These are phyloP conservation scores for Kokia cookei DNA, from an alignment of 441 rosid genomes.

Conservation along the genomic window DNA sequence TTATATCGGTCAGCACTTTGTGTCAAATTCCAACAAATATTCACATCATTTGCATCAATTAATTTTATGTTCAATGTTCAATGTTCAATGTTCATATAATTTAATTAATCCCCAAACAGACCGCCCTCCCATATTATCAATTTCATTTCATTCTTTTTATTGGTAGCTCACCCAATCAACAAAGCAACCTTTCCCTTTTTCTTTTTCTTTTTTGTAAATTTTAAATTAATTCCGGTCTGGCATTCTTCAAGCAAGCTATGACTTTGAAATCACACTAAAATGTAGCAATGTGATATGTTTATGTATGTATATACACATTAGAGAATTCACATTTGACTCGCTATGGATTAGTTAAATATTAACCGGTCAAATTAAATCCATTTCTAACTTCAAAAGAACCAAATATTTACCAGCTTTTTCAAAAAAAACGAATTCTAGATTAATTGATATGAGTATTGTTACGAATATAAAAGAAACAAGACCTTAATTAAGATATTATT, in stretches of 20 bases:
- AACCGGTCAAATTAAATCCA: constrained; percentile 6
- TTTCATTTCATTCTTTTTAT: background rate
- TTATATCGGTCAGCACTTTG: background rate
- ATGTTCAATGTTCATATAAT: constrained; percentile 1
- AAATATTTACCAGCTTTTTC: constrained; percentile 6
- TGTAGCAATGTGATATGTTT: background rate
- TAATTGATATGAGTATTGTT: too few species aligned
- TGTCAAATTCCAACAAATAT: constrained; percentile 8
- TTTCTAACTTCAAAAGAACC: constrained; percentile 6
- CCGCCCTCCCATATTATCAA: background rate
- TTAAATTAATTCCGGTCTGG: background rate
- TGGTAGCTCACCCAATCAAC: constrained; percentile 21
- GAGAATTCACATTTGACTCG: background rate
- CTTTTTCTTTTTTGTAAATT: background rate
- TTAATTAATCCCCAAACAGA: background rate
- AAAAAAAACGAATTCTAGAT: too few species aligned
- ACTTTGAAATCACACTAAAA: background rate
- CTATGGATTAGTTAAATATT: background rate
- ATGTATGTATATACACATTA: background rate
- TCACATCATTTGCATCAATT: background rate
- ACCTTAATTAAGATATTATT: too few species aligned
- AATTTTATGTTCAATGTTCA: background rate
- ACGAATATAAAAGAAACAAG: too few species aligned
- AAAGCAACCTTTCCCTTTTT: background rate
- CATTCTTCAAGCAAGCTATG: background rate